Conservation (phyloP, 495 filamentous ascomycete species). For the Jackrogersella minutella region DNA sequence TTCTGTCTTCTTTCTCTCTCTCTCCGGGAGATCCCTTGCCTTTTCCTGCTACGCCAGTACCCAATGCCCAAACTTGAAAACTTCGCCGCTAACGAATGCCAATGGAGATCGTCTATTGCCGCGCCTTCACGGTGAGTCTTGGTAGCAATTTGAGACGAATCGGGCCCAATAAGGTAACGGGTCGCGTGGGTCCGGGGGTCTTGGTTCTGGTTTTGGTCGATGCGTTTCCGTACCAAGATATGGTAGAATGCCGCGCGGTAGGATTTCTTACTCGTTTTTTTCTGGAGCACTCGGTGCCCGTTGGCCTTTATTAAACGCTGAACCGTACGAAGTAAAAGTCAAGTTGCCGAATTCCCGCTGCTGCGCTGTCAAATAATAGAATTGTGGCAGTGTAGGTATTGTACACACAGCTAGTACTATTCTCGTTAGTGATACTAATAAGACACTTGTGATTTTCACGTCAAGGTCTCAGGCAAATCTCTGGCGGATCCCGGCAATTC, state of each 20-base stretch:
- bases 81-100: constrained; percentile 29
- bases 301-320: constrained; percentile 10
- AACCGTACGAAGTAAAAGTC: neutral
- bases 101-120: constrained; percentile 38
- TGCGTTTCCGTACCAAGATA: constrained; percentile 1
- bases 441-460: neutral
- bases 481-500: neutral
- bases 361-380: constrained; percentile 19
- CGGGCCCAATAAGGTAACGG: constrained; percentile 29
- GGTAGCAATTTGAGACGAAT: constrained; percentile 32
- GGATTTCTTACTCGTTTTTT: neutral
- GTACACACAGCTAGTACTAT: neutral
- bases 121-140: constrained; percentile 19
- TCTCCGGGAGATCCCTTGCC: constrained; percentile 8
- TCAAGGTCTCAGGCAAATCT: constrained; percentile 10
- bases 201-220: constrained; percentile 26
- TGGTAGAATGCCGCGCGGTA: constrained; percentile 24
- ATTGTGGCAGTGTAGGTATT: constrained; percentile 18
- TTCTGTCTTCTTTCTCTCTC: neutral
- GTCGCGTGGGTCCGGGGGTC: constrained; percentile 36
- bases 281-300: constrained; percentile 2
- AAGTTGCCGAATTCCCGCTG: constrained; percentile 12
- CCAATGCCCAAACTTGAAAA: constrained; percentile 18
- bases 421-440: neutral
- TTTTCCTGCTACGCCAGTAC: constrained; percentile 7